Evolutionary conservation across 352 stramenopile genomes (phyloP).

Genomic region (Phytophthora pistaciae): DNA sequence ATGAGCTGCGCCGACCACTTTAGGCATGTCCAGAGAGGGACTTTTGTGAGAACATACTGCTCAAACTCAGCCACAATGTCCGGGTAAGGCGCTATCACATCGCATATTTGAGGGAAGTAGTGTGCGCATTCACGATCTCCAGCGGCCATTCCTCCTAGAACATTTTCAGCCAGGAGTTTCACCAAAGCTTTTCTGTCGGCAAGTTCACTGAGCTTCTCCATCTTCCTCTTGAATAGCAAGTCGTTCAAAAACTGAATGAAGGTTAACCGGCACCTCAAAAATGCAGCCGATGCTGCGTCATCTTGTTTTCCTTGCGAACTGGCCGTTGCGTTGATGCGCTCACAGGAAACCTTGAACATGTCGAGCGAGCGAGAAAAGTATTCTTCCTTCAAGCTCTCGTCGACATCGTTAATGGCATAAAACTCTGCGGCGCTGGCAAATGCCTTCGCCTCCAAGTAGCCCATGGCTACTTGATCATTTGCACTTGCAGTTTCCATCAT

Average conservation of each 20-base stretch:
- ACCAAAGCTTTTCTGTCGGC: constrained; percentile 50
- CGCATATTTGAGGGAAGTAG: constrained; percentile 81
- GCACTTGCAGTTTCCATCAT: constrained; percentile 60
- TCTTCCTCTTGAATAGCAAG: constrained; percentile 55
- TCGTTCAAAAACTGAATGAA: constrained; percentile 84
- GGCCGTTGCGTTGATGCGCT: constrained; percentile 17
- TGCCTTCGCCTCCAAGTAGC: constrained; percentile 69
- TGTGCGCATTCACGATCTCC: constrained; percentile 73
- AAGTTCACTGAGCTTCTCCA: constrained; percentile 46
- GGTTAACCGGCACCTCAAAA: constrained; percentile 52
- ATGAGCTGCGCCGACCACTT: constrained; percentile 84
- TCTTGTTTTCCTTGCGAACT: background rate
- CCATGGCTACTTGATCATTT: constrained; percentile 62
- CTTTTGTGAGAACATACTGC: constrained; percentile 45
- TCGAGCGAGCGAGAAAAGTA: constrained; percentile 69
- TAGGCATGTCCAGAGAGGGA: constrained; percentile 85
- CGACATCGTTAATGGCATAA: constrained; percentile 57
- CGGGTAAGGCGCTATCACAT: constrained; percentile 62
- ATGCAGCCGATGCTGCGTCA: constrained; percentile 22
- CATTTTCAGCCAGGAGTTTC: constrained; percentile 64
- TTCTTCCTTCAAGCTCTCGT: constrained; percentile 53
- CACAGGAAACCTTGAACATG: constrained; percentile 61
- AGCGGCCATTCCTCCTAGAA: constrained; percentile 68
- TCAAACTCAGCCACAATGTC: constrained; percentile 59
- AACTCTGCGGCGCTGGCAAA: constrained; percentile 74